Evolutionary conservation across 495 filamentous ascomycete genomes (phyloP).

Genomic region (Chaetomium cochliodes): DNA sequence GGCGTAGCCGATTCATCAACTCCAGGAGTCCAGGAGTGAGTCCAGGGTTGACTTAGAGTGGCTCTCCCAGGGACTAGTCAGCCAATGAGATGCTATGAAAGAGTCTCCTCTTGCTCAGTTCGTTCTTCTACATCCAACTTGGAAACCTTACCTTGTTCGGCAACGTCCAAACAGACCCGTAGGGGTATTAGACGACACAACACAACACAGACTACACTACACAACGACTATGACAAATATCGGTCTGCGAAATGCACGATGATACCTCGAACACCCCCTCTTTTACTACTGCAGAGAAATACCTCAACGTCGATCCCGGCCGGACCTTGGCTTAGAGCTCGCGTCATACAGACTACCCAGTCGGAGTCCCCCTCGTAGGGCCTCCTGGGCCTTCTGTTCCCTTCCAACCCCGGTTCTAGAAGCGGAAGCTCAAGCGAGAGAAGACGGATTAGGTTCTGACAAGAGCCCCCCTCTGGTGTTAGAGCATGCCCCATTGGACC

Average conservation of each 20-base stretch:
- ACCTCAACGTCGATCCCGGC: not conserved
- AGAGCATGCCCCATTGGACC: not conserved
- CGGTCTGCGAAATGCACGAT: not conserved
- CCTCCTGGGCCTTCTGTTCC: not conserved
- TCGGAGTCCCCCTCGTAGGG: too few relatives aligned
- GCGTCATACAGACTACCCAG: not conserved
- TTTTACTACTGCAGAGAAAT: not conserved
- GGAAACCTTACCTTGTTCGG: not conserved
- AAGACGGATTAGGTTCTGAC: constrained; percentile 4
- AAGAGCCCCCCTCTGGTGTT: not conserved
- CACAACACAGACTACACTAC: not conserved
- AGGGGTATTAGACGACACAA: not conserved
- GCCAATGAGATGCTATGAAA: not conserved
- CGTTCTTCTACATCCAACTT: not conserved
- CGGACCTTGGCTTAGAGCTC: not conserved
- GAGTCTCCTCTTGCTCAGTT: too few relatives aligned
- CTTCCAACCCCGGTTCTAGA: not conserved
- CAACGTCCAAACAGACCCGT: not conserved
- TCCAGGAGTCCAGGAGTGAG: too few relatives aligned
- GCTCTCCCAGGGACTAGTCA: not conserved
- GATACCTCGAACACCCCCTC: not conserved
- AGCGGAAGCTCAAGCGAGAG: not conserved
- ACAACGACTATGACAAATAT: not conserved
- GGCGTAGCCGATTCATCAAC: not conserved
- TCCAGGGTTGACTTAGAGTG: not conserved